Base-by-base conservation (phyloP, 352 stramenopile genomes). In the Globisporangium cylindrosporum region DNA sequence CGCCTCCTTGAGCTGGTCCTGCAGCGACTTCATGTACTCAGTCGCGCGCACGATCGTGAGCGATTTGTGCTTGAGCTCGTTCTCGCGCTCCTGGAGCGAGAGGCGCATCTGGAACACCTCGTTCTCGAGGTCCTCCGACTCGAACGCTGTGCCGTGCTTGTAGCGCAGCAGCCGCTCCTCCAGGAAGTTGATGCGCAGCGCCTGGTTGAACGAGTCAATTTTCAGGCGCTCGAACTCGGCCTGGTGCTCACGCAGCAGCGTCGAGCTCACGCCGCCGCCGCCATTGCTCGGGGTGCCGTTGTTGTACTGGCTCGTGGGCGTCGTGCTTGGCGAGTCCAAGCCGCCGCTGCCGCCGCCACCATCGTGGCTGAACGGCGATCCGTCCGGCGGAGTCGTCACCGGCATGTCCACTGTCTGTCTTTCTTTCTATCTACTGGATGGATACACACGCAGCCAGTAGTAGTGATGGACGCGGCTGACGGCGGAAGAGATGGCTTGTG, bases 101-200 rank as follows among this genome's bases (percentile, higher is more conserved):
- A 82, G 73, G 53, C 77, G 78, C 62, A 88, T 66, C 68, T 90
- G 82, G 34, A 81, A 73, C 12, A 87, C 54, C 63, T 90, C 82
- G 61, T 72, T 85, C 75, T 90, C 82, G 51, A 90, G 68, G 36
- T 88, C 82, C 62, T 90, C 80, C 27, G 75, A 80, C 48, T 74
- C 67, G 58, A 90, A 88, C 27, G 82, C 82, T 38, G 80, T 86
- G 57, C 78, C 83, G 58, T 90, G 71, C 67, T 86, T 87, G 66
- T 85, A 78, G 29, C 78, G 77, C 32, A 84, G 62, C 58, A 94
- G 71, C n/a, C 81, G 78, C 64, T 93, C 79, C 62, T 94, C 73
- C 41, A 80, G 51, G 27, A 68, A 80, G 46, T 75, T 70, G 51
- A 78, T 77, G 4, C 73, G 71, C 71, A 79, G 68, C 62, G 73